Base-by-base conservation (phyloP, 169 alveolate species). In the Perkinsus olseni region DNA sequence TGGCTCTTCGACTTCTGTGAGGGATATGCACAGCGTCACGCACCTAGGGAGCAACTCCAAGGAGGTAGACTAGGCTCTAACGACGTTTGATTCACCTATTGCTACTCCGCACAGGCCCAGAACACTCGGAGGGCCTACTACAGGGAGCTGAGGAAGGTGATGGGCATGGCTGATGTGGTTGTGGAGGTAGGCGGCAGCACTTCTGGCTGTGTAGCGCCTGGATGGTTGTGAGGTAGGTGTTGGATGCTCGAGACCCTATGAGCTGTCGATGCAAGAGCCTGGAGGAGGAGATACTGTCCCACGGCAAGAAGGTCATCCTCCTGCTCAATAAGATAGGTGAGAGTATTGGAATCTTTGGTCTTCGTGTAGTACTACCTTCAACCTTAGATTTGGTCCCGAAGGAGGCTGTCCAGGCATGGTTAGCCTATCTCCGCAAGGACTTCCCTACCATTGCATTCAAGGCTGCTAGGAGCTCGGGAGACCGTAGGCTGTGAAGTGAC, bases 241-340 rank as follows among this genome's bases (percentile, higher is more conserved):
- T 98, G 92, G 99, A 98, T 95, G 98, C 98, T 13, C 95, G 99
- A 96, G 99, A 98, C 94, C 99, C 99, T 11, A 91, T 95, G 92
- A 97, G 98, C 31, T 97, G 97, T 94, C 96, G 98, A 94, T 94
- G 96, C 74, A 92, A 94, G 94, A 97, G 96, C 92, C 93, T 98
- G 74, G 99, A 98, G 95, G 95, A 95, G 92, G 96, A 94, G 92
- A 96, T 96, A 4, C 82, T 97, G 37, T 94, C 97, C 39, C 93
- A 92, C 91, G 97, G 97, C 38, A 98, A 98, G 94, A 97, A 95
- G 93, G 93, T 98, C n/a, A 95, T 98, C 74, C 93, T 98, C 0
- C 96, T 98, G 62, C 94, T 98, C 38, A 98, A 97, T 92, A 98
- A 98, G 94, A 97, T 98, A 13, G 99, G 82, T 62, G 17, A 17